Conservation (phyloP, 305 asterid species). For the Rubia tinctorum region DNA sequence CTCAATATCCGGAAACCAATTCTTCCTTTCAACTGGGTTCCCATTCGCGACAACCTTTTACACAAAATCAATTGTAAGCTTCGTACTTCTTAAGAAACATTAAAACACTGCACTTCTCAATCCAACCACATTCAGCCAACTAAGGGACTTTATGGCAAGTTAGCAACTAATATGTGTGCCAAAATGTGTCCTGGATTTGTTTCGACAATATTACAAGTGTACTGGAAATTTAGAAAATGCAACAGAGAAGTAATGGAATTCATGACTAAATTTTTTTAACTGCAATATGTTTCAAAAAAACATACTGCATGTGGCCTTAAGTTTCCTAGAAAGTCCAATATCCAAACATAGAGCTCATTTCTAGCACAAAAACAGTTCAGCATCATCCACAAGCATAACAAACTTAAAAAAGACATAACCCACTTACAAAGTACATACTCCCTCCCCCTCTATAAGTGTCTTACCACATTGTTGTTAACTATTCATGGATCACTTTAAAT, state of each 20-base stretch:
- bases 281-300: background rate
- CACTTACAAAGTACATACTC: too few species aligned
- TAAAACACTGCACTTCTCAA: background rate
- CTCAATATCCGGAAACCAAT: constrained; percentile 95
- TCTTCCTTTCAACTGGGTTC: constrained; percentile 71
- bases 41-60: constrained; percentile 86
- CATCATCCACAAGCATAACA: background rate
- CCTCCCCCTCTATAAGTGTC: too few species aligned
- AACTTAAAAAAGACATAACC: background rate
- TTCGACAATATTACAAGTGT: too few species aligned
- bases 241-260: background rate
- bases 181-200: background rate
- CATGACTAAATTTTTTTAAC: background rate
- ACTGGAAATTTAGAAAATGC: background rate
- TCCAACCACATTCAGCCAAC: background rate
- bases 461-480: too few species aligned
- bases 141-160: background rate
- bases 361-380: background rate
- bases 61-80: constrained; percentile 5
- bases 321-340: background rate
- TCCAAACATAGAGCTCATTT: background rate
- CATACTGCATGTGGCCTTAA: background rate
- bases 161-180: background rate
- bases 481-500: too few species aligned
- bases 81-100: background rate